A percentile compares a stretch with the other conserved stretches of the same genome.
phyloP scores from a whole-genome alignment of 2,329 filamentous ascomycete species.

The Pleomassaria siparia region DNA sequence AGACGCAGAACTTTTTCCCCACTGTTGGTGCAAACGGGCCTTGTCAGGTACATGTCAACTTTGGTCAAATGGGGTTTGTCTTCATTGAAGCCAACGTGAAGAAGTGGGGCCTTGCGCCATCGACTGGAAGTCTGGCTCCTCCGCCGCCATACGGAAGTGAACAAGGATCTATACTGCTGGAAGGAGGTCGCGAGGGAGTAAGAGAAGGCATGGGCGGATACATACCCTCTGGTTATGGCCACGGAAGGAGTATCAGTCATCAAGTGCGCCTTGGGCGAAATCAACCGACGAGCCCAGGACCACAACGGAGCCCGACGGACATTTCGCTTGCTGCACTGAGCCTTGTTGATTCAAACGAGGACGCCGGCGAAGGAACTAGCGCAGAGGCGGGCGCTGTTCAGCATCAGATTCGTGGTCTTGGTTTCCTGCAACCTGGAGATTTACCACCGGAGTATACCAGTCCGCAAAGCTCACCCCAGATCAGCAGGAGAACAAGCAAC shows the following conservation, averaged over 20 bases:
- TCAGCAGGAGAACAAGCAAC: conserved; percentile 62
- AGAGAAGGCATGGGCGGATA: conserved; percentile 55
- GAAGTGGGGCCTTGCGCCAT: conserved; percentile 97
- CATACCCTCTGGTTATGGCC: conserved; percentile 54
- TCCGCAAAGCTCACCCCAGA: conserved; percentile 41
- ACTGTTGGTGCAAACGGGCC: conserved; percentile 96
- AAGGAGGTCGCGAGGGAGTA: conserved; percentile 66
- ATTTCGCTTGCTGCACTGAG: conserved; percentile 90
- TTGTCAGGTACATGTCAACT: conserved; percentile 91
- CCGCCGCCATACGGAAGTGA: conserved; percentile 96
- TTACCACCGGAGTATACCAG: conserved; percentile 55
- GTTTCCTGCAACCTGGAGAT: conserved; percentile 39
- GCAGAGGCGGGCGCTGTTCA: conserved; percentile 22
- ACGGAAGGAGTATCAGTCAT: conserved; percentile 74
- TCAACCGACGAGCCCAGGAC: conserved; percentile 82
- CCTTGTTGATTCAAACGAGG: conserved; percentile 63
- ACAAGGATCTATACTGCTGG: conserved; percentile 92
- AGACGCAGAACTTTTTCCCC: conserved; percentile 95
- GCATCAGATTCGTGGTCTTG: conserved; percentile 33
- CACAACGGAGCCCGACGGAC: conserved; percentile 87
- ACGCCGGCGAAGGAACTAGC: conserved; percentile 70
- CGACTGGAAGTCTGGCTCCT: conserved; percentile 91
- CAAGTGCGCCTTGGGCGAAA: conserved; percentile 69
- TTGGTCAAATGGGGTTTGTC: conserved; percentile 96
- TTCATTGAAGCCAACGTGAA: conserved; percentile 99